A percentile compares a stretch with the other conserved stretches of the same genome.
Evolutionary conservation across 2,329 filamentous ascomycete genomes (phyloP).

Genomic region (Exophiala calicioides): DNA sequence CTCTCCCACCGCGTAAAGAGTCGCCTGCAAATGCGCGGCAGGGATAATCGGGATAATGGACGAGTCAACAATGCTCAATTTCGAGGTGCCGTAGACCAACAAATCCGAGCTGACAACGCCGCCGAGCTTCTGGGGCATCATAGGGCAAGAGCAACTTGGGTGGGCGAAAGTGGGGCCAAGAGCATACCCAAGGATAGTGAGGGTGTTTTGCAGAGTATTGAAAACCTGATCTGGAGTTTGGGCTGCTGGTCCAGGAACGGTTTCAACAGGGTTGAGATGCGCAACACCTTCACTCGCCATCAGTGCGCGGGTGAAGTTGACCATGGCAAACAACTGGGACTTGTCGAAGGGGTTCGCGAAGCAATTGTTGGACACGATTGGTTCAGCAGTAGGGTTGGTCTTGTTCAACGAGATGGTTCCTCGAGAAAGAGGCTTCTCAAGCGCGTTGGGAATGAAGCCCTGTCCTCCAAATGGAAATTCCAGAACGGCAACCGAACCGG

Average conservation of each 20-base stretch:
- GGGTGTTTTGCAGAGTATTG: conserved; percentile 6
- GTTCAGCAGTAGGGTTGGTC: conserved; percentile 19
- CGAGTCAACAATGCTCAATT: conserved; percentile 38
- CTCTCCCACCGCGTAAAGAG: conserved; percentile 41
- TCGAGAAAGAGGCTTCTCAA: conserved; percentile 26
- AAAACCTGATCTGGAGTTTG: conserved; percentile 20
- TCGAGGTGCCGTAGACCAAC: conserved; percentile 36
- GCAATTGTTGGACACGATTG: conserved; percentile 22
- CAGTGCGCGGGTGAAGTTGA: conserved; percentile 23
- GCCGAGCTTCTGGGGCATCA: conserved; percentile 9
- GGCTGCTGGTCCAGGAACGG: conserved; percentile 16
- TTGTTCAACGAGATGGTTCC: conserved; percentile 27
- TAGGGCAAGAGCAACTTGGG: conserved; percentile 10
- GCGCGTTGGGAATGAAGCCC: conserved; percentile 20
- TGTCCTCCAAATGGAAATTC: conserved; percentile 18
- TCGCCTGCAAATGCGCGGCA: conserved; percentile 40
- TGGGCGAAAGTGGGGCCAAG: conserved; percentile 18
- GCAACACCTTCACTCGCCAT: conserved; percentile 16
- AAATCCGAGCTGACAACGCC: conserved; percentile 38
- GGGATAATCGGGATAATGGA: conserved; percentile 39
- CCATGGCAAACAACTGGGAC: conserved; percentile 10
- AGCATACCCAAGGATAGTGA: conserved; percentile 2
- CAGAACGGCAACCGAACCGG: conserved; percentile 16
- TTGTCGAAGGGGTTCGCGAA: conserved; percentile 25
- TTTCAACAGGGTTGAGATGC: conserved; percentile 15